A percentile compares a stretch with the other conserved stretches of the same genome.
Evolutionary conservation across 164 flowering plant species (phyloP).

Genomic region (Akebia trifoliata): DNA sequence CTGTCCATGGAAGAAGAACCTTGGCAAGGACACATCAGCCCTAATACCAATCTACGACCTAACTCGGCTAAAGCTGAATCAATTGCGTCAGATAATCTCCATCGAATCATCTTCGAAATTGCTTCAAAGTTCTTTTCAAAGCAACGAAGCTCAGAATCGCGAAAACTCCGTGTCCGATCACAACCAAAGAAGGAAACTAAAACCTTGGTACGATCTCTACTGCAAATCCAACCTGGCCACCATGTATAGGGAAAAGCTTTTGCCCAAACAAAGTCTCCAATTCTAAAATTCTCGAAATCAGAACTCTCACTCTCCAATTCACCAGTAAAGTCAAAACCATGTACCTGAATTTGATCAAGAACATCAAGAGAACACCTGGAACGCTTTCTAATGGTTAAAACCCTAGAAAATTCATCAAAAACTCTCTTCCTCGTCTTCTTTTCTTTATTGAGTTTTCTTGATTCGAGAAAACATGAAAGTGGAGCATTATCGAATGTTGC

Average conservation of each 20-base stretch:
- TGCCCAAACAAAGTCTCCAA: slow-evolving; percentile 30
- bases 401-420: neutral
- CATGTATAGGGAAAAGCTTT: slow-evolving; percentile 16
- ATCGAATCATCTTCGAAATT: neutral
- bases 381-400: neutral
- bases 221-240: slow-evolving; percentile 27
- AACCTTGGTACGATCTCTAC: neutral
- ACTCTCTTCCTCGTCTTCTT: slow-evolving; percentile 1
- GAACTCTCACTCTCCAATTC: neutral
- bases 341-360: neutral
- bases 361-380: neutral
- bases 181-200: slow-evolving; percentile 12
- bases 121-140: slow-evolving; percentile 10
- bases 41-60: slow-evolving; percentile 4
- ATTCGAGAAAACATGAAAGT: neutral
- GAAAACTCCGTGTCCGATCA: neutral
- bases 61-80: slow-evolving; percentile 12
- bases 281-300: neutral
- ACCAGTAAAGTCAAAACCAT: neutral
- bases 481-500: neutral
- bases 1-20: neutral
- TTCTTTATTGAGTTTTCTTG: neutral
- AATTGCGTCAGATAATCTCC: neutral
- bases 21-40: slow-evolving; percentile 12
- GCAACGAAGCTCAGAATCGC: slow-evolving; percentile 9